Percentiles rank a stretch among this genome's conserved stretches.
phyloP scores from a whole-genome alignment of 495 filamentous ascomycete species.

The Letharia lupina region DNA sequence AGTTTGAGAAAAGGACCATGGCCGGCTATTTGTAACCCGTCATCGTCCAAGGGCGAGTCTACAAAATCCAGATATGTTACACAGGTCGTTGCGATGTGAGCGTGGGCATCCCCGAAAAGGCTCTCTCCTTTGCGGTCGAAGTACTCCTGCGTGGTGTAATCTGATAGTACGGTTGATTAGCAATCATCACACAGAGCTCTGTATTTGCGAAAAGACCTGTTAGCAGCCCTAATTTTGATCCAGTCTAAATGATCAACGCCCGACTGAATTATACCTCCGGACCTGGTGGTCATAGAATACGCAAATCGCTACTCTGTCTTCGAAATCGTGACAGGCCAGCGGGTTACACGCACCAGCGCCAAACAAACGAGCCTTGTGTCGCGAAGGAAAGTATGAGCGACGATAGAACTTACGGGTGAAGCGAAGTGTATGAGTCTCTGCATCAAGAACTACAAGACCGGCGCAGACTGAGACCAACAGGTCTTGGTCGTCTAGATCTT shows the following conservation, averaged over 20 bases:
- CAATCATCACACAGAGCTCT: neutral
- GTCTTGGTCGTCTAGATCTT: conserved; percentile 10
- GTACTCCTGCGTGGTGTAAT: conserved; percentile 7
- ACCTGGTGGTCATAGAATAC: neutral
- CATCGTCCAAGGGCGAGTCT: no score
- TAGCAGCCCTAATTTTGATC: no score
- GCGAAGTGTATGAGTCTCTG: conserved; percentile 1
- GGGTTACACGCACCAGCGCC: neutral
- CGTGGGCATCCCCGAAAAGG: conserved; percentile 1
- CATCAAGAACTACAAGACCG: conserved; percentile 2
- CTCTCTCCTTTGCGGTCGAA: neutral
- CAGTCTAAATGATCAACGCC: no score
- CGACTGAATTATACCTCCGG: neutral
- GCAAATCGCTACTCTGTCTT: neutral
- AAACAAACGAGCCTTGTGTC: neutral
- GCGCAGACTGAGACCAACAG: conserved; percentile 1
- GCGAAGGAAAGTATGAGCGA: neutral
- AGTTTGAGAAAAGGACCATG: no score
- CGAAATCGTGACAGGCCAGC: neutral
- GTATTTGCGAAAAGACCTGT: neutral
- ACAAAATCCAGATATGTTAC: neutral
- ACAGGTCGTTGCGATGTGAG: conserved; percentile 2
- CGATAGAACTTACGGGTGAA: conserved; percentile 2
- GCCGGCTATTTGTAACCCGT: no score
- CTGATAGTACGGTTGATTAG: neutral